Evolutionary conservation across 2,329 filamentous ascomycete genomes (phyloP), one percentile per base, ranked within the genome.

Genomic region (Pseudocercospora crystallina): DNA sequence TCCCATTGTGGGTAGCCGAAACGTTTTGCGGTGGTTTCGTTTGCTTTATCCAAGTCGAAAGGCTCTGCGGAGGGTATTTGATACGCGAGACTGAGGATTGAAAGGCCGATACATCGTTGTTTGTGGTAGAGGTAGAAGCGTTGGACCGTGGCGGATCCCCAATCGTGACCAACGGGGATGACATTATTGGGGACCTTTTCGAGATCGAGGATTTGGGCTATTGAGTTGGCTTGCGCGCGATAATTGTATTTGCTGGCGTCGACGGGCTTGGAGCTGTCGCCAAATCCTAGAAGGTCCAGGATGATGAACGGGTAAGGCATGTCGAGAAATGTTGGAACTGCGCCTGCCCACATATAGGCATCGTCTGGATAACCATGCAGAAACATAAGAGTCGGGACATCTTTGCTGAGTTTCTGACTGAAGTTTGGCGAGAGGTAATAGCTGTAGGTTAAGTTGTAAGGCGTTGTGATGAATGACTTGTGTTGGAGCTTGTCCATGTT

Each of bases 361-460:
- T 71, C 64, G 55, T 79, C 76, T 4, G 79, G 79, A 54, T 73
- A 81, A 51, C 79, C 78, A 64, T 81, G 79, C 8, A 74, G 35
- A 34, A 67, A 63, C 34, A 78, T 66, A 5, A 77, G 57, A 14
- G 76, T 62, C 30, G 62, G 63, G 5, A 59, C 44, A 15, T 58
- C 48, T 13, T 57, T 46, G 13, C 53, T 43, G 12, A 58, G 46
- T 7, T 56, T 56, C 2, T 51, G 40, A n/a, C 57, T 50, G 51
- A 65, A 65, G 42, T 59, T 50, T 5, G 63, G 62, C 1, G 61
- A 65, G 11, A 63, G 50, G 48, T 64, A 65, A 36, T 65, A 65
- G 48, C 57, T 61, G 47, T 65, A 65, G 8, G 56, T 59, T 14
- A 65, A 55, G 13, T 64, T 56, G 44, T 63, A 38, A 20, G 63